Percentiles rank a stretch among this genome's conserved stretches.
Evolutionary conservation across 2,329 filamentous ascomycete genomes (phyloP).

Genomic region (Zasmidium citrigriseum): DNA sequence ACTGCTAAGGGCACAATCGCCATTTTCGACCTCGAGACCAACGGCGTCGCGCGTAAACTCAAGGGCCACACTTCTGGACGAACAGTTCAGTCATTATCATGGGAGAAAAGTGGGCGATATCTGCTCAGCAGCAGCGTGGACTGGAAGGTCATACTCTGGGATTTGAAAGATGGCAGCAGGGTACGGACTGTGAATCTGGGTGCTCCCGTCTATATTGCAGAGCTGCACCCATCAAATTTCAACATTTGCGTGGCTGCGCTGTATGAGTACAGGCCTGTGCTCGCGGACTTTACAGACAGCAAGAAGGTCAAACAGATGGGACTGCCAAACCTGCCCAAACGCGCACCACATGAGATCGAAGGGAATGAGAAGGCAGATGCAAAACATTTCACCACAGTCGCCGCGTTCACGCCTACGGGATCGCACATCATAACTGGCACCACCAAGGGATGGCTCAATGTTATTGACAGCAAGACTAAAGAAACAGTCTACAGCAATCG

Average conservation of each 20-base stretch:
- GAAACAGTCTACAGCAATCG: constrained; percentile 88
- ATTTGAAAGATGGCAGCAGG: constrained; percentile 71
- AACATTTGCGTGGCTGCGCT: constrained; percentile 85
- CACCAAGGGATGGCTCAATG: constrained; percentile 93
- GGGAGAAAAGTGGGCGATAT: constrained; percentile 90
- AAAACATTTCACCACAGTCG: constrained; percentile 91
- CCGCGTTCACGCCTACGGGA: constrained; percentile 81
- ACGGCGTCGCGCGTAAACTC: constrained; percentile 91
- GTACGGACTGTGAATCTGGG: constrained; percentile 87
- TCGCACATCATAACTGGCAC: constrained; percentile 91
- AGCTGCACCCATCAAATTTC: constrained; percentile 87
- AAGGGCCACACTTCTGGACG: constrained; percentile 76
- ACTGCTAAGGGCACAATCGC: constrained; percentile 89
- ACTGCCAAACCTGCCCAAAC: constrained; percentile 79
- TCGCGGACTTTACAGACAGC: constrained; percentile 64
- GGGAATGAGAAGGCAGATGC: constrained; percentile 87
- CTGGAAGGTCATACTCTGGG: constrained; percentile 96
- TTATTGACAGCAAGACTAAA: constrained; percentile 80
- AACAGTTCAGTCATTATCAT: constrained; percentile 92
- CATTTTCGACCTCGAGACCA: constrained; percentile 96
- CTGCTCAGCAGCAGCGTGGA: constrained; percentile 91
- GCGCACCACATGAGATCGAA: constrained; percentile 67
- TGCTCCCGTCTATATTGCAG: constrained; percentile 91
- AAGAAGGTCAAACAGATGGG: constrained; percentile 66
- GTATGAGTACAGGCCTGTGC: constrained; percentile 87